Evolutionary conservation across 352 stramenopile genomes (phyloP).

Genomic region (Aphanomyces stellatus): DNA sequence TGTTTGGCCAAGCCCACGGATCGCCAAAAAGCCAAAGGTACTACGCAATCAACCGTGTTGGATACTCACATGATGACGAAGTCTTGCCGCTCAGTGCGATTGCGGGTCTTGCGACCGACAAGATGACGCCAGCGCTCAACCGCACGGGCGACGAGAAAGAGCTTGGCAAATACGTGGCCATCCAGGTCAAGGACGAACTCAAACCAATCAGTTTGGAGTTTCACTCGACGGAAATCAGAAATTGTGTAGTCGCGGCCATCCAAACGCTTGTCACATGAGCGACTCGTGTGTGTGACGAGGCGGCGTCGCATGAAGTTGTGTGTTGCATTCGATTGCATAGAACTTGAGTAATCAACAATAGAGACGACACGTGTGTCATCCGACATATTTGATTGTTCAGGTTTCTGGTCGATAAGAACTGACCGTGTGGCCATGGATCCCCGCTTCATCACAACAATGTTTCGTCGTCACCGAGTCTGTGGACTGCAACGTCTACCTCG

Average conservation of each 20-base stretch:
- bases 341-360: too few relatives aligned
- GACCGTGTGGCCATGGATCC: neutral
- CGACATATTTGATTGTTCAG: too few relatives aligned
- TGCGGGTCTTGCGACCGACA: neutral
- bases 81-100: constrained; percentile 1
- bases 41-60: neutral
- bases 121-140: constrained; percentile 7
- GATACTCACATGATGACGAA: neutral
- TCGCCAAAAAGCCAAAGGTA: constrained; percentile 13
- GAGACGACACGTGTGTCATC: too few relatives aligned
- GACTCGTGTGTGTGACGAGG: neutral
- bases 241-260: neutral
- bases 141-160: neutral
- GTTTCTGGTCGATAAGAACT: neutral
- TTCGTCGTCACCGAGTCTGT: too few relatives aligned
- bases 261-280: too few relatives aligned
- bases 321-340: too few relatives aligned
- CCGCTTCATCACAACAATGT: neutral
- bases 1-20: neutral
- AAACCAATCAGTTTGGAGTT: constrained; percentile 17
- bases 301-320: neutral
- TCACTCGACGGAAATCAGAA: neutral
- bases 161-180: constrained; percentile 4
- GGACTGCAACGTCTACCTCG: too few relatives aligned
- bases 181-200: neutral